Evolutionary conservation across 202 grass and related monocot genomes (phyloP), one percentile per base, ranked within the genome.

Genomic region (Thinopyrum obtusiflorum): DNA sequence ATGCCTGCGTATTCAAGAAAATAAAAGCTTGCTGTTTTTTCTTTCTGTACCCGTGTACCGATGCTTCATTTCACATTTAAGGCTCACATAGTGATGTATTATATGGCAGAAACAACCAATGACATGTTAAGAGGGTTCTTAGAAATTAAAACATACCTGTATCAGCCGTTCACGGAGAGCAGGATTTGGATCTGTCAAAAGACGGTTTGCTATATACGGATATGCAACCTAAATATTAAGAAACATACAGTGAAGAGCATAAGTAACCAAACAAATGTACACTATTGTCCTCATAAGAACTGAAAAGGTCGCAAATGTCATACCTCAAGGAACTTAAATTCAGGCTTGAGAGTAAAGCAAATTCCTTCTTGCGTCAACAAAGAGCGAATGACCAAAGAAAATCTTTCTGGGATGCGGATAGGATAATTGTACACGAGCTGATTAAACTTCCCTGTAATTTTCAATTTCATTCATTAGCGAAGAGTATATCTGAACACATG

Each of bases 281-380:
- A 15, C 24, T 70, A 18, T 60, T 46, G 10, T 47, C 80, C 77
- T 40, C 23, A 81, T 33, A 72, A 60, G 40, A 80, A 64, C 13
- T 75, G 11, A 36, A 78, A 81, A 84, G 57, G 37, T 68, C 71
- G 39, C 44, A 49, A 35, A 87, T 66, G 55, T 13, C 18, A 82
- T 91, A 98, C 96, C 96, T 98, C 96, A 80, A 98, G 96, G 93
- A 98, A 95, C 82, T 98, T 98, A 79, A 98, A 98, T 84, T 98
- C 88, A 11, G 89, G 96, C 82, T 98, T 61, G 7, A 98, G 86
- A 26, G 93, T 95, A 80, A 98, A 95, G 80, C 96, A 98, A 81
- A 98, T 98, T 84, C 96, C 93, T 94, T 98, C 93, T 67, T 98
- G 96, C 18, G 96, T 98, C 86, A 98, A 82, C 77, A 98, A 94